Percentiles rank a stretch among this genome's conserved stretches.
These are phyloP conservation scores for Davidsoniella eucalypti DNA, from an alignment of 2,329 filamentous ascomycete genomes.

Conservation along the genomic window DNA sequence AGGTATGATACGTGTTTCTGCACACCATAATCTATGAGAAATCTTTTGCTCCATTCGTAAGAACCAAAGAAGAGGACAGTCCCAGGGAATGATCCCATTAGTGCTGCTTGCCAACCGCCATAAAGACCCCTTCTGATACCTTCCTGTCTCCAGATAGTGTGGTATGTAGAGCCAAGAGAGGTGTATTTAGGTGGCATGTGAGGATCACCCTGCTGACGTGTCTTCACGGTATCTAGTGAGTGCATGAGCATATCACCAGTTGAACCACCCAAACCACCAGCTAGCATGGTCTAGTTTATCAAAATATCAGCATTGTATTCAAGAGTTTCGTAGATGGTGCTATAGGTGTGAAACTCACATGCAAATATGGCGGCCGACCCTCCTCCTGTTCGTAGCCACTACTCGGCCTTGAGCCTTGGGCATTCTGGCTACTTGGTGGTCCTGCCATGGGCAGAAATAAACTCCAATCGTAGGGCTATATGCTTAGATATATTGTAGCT, in stretches of 20 bases:
- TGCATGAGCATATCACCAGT: conserved; percentile 98
- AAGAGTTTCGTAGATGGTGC: background rate
- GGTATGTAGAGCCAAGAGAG: conserved; percentile 76
- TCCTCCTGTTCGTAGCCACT: conserved; percentile 22
- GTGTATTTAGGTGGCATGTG: conserved; percentile 86
- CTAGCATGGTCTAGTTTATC: conserved; percentile 64
- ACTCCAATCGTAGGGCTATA: background rate
- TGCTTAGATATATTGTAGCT: no score
- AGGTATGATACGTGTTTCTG: conserved; percentile 76
- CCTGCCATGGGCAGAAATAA: conserved; percentile 5
- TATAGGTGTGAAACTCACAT: conserved; percentile 20
- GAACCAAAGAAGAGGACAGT: conserved; percentile 92
- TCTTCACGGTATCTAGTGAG: conserved; percentile 96
- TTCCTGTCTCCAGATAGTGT: conserved; percentile 85
- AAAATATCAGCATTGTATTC: background rate
- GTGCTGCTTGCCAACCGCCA: conserved; percentile 80
- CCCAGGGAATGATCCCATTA: conserved; percentile 82
- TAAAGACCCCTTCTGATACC: conserved; percentile 76
- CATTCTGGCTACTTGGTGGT: conserved; percentile 4
- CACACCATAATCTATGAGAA: conserved; percentile 70
- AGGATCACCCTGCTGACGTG: conserved; percentile 89
- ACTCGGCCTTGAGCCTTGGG: conserved; percentile 13
- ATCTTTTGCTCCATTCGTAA: conserved; percentile 88
- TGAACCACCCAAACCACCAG: conserved; percentile 80
- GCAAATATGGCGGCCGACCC: conserved; percentile 27